Evolutionary conservation across 148 eudicot genomes (phyloP).

Genomic region (Talinum fruticosum): DNA sequence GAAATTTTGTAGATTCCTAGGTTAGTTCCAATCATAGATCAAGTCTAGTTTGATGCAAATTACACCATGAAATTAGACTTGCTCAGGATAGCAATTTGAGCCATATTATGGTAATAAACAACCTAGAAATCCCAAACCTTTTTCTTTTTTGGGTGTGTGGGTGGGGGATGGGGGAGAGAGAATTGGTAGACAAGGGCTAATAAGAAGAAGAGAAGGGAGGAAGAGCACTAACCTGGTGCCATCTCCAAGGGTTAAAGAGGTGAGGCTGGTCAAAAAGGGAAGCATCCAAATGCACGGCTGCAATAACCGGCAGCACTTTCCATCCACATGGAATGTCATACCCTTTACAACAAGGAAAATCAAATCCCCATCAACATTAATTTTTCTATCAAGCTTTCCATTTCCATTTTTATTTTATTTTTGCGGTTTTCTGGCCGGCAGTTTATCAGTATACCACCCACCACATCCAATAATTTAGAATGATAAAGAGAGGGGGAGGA

Average conservation of each 20-base stretch:
- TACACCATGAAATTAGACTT: background rate
- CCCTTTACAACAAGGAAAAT: constrained; percentile 43
- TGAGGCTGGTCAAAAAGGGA: constrained; percentile 78
- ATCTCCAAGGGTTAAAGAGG: constrained; percentile 90
- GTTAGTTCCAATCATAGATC: background rate
- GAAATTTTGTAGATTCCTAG: background rate
- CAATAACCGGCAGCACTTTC: constrained; percentile 95
- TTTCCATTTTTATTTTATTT: background rate
- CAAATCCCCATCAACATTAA: background rate
- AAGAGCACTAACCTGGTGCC: constrained; percentile 63
- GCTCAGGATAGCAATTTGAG: background rate
- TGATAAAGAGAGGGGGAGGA: background rate
- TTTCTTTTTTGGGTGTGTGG: background rate
- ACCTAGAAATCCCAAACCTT: too few species aligned
- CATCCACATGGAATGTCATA: constrained; percentile 98
- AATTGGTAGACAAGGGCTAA: background rate
- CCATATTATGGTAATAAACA: too few species aligned
- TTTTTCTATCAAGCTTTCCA: background rate
- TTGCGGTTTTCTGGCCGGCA: constrained; percentile 23
- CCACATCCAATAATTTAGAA: background rate
- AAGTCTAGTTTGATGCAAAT: background rate
- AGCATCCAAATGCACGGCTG: constrained; percentile 96
- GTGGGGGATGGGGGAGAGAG: background rate
- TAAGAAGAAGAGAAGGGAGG: background rate
- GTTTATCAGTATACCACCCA: constrained; percentile 21